Evolutionary conservation across 768 basidiomycete species (phyloP), one percentile per base, ranked within the genome.

Genomic region (Crepidotus variabilis): DNA sequence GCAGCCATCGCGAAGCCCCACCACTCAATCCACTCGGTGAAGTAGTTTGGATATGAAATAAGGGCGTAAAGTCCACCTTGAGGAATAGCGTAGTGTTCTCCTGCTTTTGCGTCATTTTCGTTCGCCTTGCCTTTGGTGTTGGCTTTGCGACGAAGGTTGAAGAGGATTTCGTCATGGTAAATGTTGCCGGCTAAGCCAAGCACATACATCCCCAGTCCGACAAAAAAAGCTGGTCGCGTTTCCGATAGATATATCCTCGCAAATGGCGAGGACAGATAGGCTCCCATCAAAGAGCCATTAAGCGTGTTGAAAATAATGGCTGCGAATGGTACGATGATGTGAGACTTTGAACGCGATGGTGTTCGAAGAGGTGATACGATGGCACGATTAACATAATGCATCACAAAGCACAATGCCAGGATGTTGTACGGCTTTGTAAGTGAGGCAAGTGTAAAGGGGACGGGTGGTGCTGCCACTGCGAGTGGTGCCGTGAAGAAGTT

Each of bases 21-120:
- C 94, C 95, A 98, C 71, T 98, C 96, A 54, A 88, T 57, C 96
- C 96, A 98, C 68, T 98, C 96, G 71, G 88, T 93, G 18, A 93
- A 73, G 73, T 98, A 98, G 69, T 97, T 94, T 9, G 96, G 96
- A 73, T 87, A 96, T 6, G 93, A 92, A 63, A 98, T 75, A 65
- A 82, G 86, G 45, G 69, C 63, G 76, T 89, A 97, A 16, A 96
- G 73, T 20, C 83, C 79, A 0, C 90, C 92, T 51, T 87, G 80
- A 0, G 96, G 94, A 57, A 94, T 86, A 3, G 86, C 85, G 66
- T 92, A 92, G 69, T 90, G 77, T 50, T 84, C 81, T 60, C 59
- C 58, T 47, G 34, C 49, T 14, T 52, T 54, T 24, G 51, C 55
- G 2, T 54, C 54, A 33, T 63, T 65, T 49, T 60, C 69, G 61